Evolutionary conservation across 257 asterid species (phyloP), one percentile per base, ranked within the genome.

Genomic region (Fraxinus excelsior): DNA sequence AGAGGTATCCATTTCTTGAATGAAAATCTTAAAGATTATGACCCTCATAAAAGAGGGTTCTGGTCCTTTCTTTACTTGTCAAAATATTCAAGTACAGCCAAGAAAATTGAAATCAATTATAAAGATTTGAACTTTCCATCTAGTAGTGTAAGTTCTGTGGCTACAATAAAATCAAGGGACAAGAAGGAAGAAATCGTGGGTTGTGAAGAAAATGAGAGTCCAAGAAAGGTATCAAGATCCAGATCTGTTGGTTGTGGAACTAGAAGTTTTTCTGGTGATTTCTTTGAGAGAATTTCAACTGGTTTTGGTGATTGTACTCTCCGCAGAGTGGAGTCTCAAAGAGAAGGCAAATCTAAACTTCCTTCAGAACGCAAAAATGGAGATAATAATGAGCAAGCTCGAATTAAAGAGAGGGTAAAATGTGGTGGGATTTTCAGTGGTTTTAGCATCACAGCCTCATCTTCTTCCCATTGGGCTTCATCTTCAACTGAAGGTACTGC

Each of bases 181-280:
- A 86, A 83, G 67, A 78, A 78, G 9, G 92, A 88, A 26, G 90
- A 85, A 10, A 81, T 78, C 26, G 85, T 81, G 26, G 87, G 82
- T 75, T 35, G 90, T 85, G 96, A 86, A 2, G 96, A 84, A 19
- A 86, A 84, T 83, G 87, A 82, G 26, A 79, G 86, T 51, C 51
- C 90, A 77, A 86, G 98, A 64, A 96, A 91, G 66, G 97, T 96
- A 14, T 96, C 99, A 3, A 89, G 98, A 82, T 96, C 99, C 26
- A 90, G 97, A 90, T 93, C 98, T 82, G 98, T 93, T 69, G 98
- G 99, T 1, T 93, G 99, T 85, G 99, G 99, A 66, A 93, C 98
- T 51, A 85, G 97, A 78, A 96, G 98, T 82, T 96, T 96, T 70
- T 93, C 98, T 0, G 99, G 99, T 2, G 97, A 96, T 76, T 90